Evolutionary conservation across 2,329 filamentous ascomycete species (phyloP), one percentile per base, ranked within the genome.

Genomic region (Sporothrix protearum): DNA sequence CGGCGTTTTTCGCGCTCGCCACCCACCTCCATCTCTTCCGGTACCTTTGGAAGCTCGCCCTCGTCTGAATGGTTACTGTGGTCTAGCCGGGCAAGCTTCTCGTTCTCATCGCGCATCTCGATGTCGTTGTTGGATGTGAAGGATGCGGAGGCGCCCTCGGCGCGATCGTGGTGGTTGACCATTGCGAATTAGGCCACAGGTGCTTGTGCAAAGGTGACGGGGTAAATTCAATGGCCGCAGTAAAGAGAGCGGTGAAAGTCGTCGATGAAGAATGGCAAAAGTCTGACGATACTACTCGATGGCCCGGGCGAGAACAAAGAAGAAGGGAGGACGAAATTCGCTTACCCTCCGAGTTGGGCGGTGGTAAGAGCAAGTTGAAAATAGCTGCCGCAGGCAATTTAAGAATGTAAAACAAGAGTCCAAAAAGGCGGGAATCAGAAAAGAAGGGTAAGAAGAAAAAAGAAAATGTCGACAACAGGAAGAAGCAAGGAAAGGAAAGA

Each of bases 1-100:
- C 81, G 51, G 82, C 81, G 63, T 81, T 80, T 80, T 73, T 85
- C 82, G 19, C 79, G 75, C 63, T 81, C 80, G 51, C 81, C 77
- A 33, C 74, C 77, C 25, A 80, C 77, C 63, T 84, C 82, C 68
- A 81, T 74, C n/a, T 82, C 80, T 25, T 77, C 76, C 3, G 76
- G 76, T 3, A 74, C 71, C 14, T 76, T 79, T 70, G 78, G 77
- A 68, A 79, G 77, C 16, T 76, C 73, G 72, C 76, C 76, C 59
- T 80, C 80, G 22, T 80, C 79, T 33, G 75, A 74, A 51, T 68
- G 68, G 28, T 53, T 68, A 30, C 51, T 28, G 25, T 76, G 75
- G 22, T 81, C 79, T 45, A 79, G 61, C 30, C 73, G 72, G 28
- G 74, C 72, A 64, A 78, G 71, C 71, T 79, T 79, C 71, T 80